These are phyloP conservation scores for Aureobasidium zeae DNA, from an alignment of 2,329 filamentous ascomycete species.

Conservation along the genomic window DNA sequence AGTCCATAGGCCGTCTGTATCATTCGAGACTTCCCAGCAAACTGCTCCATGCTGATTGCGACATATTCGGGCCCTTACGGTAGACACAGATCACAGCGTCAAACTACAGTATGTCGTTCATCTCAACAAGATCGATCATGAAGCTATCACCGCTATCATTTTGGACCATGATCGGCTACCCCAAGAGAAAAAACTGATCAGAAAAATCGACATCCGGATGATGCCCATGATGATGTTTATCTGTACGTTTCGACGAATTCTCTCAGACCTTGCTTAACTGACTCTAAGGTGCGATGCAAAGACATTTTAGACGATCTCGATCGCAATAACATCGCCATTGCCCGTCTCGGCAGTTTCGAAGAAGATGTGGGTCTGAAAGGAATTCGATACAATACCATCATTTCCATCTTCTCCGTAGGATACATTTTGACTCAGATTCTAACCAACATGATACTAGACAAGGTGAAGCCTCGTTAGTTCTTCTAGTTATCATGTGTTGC, in stretches of 20 bases:
- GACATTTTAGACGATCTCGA: slow-evolving; percentile 63
- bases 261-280: fast-evolving
- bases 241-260: slow-evolving; percentile 36
- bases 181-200: slow-evolving; percentile 49
- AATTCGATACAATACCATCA: slow-evolving; percentile 49
- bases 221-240: slow-evolving; percentile 63
- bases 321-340: slow-evolving; percentile 50
- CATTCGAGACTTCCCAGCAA: too few species aligned
- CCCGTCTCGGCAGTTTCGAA: slow-evolving; percentile 50
- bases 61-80: too few species aligned
- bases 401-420: slow-evolving; percentile 48
- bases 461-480: slow-evolving; percentile 28
- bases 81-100: too few species aligned
- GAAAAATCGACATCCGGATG: slow-evolving; percentile 61
- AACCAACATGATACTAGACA: slow-evolving; percentile 31
- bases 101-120: too few species aligned
- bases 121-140: too few species aligned
- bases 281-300: too few species aligned
- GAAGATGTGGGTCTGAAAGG: slow-evolving; percentile 45
- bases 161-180: not conserved
- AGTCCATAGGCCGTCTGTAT: too few species aligned
- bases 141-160: too few species aligned
- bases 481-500: slow-evolving; percentile 26
- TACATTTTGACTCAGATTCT: slow-evolving; percentile 51
- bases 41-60: too few species aligned